phyloP scores from a whole-genome alignment of 2,329 filamentous ascomycete genomes.

The Trichoderma gracile region DNA sequence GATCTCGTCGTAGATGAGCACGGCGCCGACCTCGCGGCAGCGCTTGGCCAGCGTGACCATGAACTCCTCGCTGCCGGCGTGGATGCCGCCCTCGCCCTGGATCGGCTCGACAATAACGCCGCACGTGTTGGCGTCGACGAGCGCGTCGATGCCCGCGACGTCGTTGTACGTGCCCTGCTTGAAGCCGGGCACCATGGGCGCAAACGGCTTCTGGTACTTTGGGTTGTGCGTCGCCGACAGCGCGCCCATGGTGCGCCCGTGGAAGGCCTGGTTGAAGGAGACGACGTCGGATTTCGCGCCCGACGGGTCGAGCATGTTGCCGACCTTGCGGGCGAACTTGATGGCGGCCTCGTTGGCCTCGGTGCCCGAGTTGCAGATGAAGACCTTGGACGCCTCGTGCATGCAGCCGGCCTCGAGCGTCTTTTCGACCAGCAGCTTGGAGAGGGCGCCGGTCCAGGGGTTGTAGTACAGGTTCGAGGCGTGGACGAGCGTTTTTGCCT shows the following conservation, averaged over 20 bases:
- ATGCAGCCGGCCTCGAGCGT: constrained; percentile 80
- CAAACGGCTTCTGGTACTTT: constrained; percentile 94
- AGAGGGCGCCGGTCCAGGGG: constrained; percentile 88
- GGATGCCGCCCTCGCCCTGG: constrained; percentile 93
- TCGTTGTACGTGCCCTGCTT: constrained; percentile 85
- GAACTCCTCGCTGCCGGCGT: constrained; percentile 80
- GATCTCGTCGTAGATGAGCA: constrained; percentile 95
- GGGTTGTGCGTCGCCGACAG: constrained; percentile 96
- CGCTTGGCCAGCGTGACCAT: constrained; percentile 78
- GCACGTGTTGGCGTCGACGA: constrained; percentile 84
- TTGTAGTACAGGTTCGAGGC: constrained; percentile 98
- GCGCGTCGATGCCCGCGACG: constrained; percentile 64
- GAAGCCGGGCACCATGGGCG: constrained; percentile 94
- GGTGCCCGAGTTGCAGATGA: constrained; percentile 93
- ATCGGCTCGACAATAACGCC: constrained; percentile 97
- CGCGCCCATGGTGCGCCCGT: constrained; percentile 93
- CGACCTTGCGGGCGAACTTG: constrained; percentile 93
- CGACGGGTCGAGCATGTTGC: constrained; percentile 70
- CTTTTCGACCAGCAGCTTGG: constrained; percentile 78
- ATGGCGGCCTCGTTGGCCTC: constrained; percentile 98
- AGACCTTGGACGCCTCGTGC: constrained; percentile 76
- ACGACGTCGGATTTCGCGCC: constrained; percentile 80
- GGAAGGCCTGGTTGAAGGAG: constrained; percentile 89
- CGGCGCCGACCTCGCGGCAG: constrained; percentile 82
- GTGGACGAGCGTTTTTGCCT: constrained; percentile 78